Base-by-base conservation (phyloP, 805 yeast genomes). In the Wickerhamiella azymoides region DNA sequence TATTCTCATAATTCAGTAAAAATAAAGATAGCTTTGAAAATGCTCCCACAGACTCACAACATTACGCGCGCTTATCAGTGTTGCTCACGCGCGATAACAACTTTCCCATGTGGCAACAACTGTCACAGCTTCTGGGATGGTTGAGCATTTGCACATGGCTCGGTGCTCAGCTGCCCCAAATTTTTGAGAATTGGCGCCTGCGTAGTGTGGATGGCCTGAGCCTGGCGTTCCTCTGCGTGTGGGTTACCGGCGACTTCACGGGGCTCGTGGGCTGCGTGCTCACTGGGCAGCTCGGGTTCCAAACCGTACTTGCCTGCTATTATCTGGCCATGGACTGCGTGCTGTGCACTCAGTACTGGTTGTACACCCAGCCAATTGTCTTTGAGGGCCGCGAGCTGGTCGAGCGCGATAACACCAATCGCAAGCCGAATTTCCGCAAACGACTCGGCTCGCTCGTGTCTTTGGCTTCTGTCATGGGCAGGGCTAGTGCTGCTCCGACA, bases 271-370 rank as follows among this genome's bases (percentile, higher is more conserved):
- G 96, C 0, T 84, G 94, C 50, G 49, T 83, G 0, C 58, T 85
- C 40, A 85, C 95, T 0, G 59, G 73, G 6, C 96, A 88, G 50
- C 66, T 85, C 40, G 76, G 80, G n/a, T 88, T 86, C 62, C 96
- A 86, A 59, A 72, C 77, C 10, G 64, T 77, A 18, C 65, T 86
- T 14, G 84, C 93, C 0, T 48, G 72, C 2, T 88, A 88, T 62
- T 86, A 83, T 58, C 66, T 89, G 43, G 62, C 70, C 47, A 81
- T 83, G 50, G 96, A 88, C 62, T 45, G 72, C 19, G 65, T 84
- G 10, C 66, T 88, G 25, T 69, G 78, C 40, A 68, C 72, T 3
- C 96, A 88, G 60, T 86, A 71, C 59, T 73, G 76, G 61, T 77
- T 83, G 62, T 88, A 85, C 61, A 19, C 35, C 18, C 19, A 44